Evolutionary conservation across 129 eudicot genomes (phyloP).

Genomic region (Rutidosis leptorrhynchoides): DNA sequence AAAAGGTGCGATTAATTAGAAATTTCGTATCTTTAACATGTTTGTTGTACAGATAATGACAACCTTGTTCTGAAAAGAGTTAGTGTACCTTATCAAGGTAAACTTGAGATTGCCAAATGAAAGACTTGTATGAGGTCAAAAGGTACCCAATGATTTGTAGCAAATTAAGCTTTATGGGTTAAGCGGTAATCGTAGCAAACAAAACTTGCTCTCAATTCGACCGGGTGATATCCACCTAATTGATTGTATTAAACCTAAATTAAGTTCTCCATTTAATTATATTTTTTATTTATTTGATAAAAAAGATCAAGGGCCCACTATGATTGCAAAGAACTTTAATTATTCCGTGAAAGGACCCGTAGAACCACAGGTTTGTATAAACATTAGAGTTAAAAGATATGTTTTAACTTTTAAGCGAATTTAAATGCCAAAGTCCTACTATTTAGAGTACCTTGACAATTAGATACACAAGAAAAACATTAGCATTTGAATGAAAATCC

Average conservation of each 20-base stretch:
- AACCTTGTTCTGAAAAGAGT: neutral
- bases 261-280: neutral
- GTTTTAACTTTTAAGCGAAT: too few species aligned
- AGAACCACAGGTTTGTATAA: too few species aligned
- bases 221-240: neutral
- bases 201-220: conserved; percentile 9
- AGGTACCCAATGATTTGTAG: conserved; percentile 2
- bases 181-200: neutral
- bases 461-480: too few species aligned
- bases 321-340: neutral
- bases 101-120: neutral
- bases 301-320: neutral
- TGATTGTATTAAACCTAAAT: neutral
- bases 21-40: neutral
- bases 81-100: neutral
- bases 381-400: too few species aligned
- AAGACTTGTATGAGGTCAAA: neutral
- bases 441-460: too few species aligned
- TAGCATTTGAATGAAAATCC: too few species aligned
- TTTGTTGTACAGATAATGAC: neutral
- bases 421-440: too few species aligned
- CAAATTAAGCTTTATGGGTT: conserved; percentile 1
- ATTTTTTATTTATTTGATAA: neutral
- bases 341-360: too few species aligned
- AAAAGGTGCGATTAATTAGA: neutral